phyloP scores from a whole-genome alignment of 176 grass and related monocot species.

The Triticum monococcum region DNA sequence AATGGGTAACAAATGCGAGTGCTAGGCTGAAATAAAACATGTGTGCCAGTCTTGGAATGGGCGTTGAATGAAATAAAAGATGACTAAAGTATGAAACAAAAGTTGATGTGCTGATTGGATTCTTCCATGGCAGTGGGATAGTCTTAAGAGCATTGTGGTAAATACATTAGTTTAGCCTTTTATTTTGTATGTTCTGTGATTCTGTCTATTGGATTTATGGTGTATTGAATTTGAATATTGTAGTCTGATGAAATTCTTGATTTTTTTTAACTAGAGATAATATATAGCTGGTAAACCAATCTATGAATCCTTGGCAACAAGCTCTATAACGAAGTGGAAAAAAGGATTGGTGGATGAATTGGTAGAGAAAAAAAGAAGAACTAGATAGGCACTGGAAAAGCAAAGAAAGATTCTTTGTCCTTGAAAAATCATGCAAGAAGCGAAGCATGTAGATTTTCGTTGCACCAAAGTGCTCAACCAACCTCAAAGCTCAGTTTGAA shows the following conservation, averaged over 20 bases:
- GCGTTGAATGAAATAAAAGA: too few relatives aligned
- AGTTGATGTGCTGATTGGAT: not conserved
- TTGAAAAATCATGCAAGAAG: constrained; percentile 1
- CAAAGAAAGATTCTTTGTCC: not conserved
- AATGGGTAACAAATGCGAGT: constrained; percentile 2
- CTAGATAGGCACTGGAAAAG: not conserved
- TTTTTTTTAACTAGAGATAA: not conserved
- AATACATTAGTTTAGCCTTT: not conserved
- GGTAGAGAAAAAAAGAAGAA: not conserved
- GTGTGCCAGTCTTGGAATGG: not conserved
- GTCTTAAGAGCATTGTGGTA: not conserved
- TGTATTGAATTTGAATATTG: not conserved
- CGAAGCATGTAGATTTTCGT: not conserved
- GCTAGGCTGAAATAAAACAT: not conserved
- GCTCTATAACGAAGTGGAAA: not conserved
- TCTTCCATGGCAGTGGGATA: not conserved
- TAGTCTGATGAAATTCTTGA: not conserved
- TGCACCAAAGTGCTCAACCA: not conserved
- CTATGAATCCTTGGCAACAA: not conserved
- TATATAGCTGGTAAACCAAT: not conserved
- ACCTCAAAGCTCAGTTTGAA: not conserved
- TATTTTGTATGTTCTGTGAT: not conserved
- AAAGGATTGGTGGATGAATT: not conserved
- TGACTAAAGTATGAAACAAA: not conserved
- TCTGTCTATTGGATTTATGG: not conserved